phyloP scores from a whole-genome alignment of 2,329 filamentous ascomycete species.

The Aspergillus flavus region DNA sequence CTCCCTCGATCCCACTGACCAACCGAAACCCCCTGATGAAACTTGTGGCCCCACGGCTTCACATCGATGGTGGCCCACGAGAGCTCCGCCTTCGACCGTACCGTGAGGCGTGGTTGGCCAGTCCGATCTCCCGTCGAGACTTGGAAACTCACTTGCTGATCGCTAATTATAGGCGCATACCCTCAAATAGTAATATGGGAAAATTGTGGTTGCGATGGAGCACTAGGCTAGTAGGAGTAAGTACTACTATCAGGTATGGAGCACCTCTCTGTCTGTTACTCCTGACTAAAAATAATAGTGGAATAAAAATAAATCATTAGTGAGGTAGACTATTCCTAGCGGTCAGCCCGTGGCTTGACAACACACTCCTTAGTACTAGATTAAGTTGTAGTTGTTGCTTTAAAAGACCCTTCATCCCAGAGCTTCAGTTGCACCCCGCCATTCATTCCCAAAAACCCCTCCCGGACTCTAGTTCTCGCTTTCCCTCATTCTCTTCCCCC shows the following conservation, averaged over 20 bases:
- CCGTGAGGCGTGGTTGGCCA: constrained; percentile 9
- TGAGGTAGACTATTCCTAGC: neutral
- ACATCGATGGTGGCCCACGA: constrained; percentile 14
- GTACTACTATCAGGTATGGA: neutral
- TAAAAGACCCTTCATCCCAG: constrained; percentile 5
- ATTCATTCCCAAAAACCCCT: neutral
- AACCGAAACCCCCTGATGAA: constrained; percentile 18
- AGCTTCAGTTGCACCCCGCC: constrained; percentile 31
- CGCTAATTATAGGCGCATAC: constrained; percentile 3
- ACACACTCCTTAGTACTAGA: neutral
- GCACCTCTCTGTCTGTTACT: neutral
- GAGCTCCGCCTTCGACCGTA: neutral
- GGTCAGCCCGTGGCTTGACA: neutral
- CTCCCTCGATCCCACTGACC: neutral
- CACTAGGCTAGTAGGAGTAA: neutral
- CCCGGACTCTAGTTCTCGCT: constrained; percentile 1
- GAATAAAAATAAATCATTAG: constrained; percentile 5
- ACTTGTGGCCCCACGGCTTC: constrained; percentile 19
- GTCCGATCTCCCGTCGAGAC: neutral
- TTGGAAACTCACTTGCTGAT: neutral
- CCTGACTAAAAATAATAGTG: constrained; percentile 8
- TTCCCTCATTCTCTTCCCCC: constrained; percentile 1
- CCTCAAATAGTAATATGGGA: neutral
- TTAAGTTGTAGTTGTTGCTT: neutral
- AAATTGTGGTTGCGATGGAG: constrained; percentile 1